Percentiles rank a stretch among this genome's conserved stretches.
phyloP scores from a whole-genome alignment of 2,329 filamentous ascomycete species.

The Paraphaeosphaeria minitans region DNA sequence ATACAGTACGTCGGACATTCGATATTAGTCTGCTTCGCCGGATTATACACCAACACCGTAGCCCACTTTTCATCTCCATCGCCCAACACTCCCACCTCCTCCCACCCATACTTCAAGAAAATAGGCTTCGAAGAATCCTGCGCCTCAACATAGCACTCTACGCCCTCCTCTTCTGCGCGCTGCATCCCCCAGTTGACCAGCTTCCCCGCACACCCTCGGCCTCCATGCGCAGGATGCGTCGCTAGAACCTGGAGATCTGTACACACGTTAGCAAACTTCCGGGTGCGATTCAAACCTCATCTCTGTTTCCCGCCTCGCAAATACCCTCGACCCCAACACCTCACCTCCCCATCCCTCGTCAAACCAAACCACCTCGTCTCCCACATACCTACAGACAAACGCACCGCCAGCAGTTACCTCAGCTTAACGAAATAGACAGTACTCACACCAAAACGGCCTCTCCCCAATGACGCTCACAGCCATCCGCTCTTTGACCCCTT shows the following conservation, averaged over 20 bases:
- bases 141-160: neutral
- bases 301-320: too few species aligned
- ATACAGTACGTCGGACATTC: too few species aligned
- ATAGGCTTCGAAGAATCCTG: conserved; percentile 2
- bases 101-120: neutral
- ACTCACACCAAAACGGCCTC: neutral
- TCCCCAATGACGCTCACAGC: neutral
- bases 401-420: neutral
- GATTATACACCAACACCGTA: neutral
- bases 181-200: conserved; percentile 1
- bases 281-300: neutral
- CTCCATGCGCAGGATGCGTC: neutral
- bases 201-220: neutral
- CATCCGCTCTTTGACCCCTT: neutral
- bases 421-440: neutral
- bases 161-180: neutral
- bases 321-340: too few species aligned
- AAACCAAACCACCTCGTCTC: too few species aligned
- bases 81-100: neutral
- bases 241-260: neutral
- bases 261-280: neutral
- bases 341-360: too few species aligned
- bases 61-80: neutral
- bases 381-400: too few species aligned
- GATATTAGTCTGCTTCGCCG: neutral